A percentile compares a stretch with the other conserved stretches of the same genome.
phyloP scores from a whole-genome alignment of 345 rosid species.

The Eucalyptus sp. region DNA sequence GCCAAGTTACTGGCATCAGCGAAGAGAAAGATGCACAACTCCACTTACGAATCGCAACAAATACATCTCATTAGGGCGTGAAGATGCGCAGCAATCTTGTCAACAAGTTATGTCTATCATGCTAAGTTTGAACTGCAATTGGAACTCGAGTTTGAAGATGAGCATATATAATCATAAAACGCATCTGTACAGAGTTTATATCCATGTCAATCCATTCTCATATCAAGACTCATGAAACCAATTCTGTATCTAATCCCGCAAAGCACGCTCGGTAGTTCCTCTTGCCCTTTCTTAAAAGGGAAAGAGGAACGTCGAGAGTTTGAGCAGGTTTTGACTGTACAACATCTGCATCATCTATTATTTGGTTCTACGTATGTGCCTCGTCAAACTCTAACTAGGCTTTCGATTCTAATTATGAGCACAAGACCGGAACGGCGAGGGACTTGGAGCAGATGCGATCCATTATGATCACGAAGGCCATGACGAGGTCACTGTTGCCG shows the following conservation, averaged over 20 bases:
- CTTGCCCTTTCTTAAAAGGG: background rate
- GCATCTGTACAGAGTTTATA: background rate
- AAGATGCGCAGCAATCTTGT: background rate
- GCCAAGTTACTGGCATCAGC: background rate
- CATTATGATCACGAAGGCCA: slow-evolving; percentile 32
- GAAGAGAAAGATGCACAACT: background rate
- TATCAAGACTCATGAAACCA: background rate
- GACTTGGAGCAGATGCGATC: slow-evolving; percentile 30
- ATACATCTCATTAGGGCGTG: background rate
- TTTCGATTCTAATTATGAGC: slow-evolving; percentile 3
- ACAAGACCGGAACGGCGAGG: slow-evolving; percentile 4
- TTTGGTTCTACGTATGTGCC: background rate
- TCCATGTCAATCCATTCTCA: background rate
- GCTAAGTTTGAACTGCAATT: background rate
- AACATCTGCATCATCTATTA: background rate
- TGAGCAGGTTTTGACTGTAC: background rate
- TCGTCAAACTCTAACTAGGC: background rate
- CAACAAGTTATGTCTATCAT: background rate
- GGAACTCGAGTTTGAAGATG: accelerated
- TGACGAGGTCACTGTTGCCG: slow-evolving; percentile 17
- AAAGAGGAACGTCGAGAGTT: background rate
- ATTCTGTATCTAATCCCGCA: background rate
- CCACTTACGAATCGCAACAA: background rate
- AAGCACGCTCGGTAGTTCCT: background rate
- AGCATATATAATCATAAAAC: background rate